phyloP scores from a whole-genome alignment of 495 filamentous ascomycete species.

The Stereocaulon alpinum region DNA sequence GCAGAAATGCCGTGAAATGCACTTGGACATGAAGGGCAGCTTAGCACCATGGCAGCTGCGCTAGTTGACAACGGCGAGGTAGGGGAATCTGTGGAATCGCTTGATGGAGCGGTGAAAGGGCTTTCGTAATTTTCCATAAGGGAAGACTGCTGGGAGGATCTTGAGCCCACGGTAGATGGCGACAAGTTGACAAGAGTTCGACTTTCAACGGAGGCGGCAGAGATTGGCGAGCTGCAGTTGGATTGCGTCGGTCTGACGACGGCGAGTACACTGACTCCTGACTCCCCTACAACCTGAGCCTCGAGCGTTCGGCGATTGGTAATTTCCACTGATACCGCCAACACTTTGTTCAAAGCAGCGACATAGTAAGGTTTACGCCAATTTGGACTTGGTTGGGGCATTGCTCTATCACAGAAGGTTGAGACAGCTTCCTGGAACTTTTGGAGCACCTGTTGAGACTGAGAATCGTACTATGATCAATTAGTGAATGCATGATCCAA shows the following conservation, averaged over 20 bases:
- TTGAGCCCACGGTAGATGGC: not conserved
- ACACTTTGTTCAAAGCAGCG: not conserved
- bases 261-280: not conserved
- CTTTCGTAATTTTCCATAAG: not conserved
- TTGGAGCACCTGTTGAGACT: not conserved
- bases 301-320: not conserved
- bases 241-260: not conserved
- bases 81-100: not conserved
- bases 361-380: slow-evolving; percentile 7
- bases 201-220: not conserved
- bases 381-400: not conserved
- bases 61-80: not conserved
- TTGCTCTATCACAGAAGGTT: not conserved
- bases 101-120: not conserved
- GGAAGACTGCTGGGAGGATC: not conserved
- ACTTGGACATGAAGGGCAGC: not conserved
- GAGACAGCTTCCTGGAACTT: not conserved
- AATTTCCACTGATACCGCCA: slow-evolving; percentile 10
- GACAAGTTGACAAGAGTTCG: too few species aligned
- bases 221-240: not conserved
- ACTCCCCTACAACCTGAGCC: too few species aligned
- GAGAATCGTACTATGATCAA: not conserved
- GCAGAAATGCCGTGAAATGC: not conserved
- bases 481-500: not conserved
- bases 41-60: too few species aligned